Conservation (phyloP, 2,329 filamentous ascomycete species). For the Aspergillus sp. region DNA sequence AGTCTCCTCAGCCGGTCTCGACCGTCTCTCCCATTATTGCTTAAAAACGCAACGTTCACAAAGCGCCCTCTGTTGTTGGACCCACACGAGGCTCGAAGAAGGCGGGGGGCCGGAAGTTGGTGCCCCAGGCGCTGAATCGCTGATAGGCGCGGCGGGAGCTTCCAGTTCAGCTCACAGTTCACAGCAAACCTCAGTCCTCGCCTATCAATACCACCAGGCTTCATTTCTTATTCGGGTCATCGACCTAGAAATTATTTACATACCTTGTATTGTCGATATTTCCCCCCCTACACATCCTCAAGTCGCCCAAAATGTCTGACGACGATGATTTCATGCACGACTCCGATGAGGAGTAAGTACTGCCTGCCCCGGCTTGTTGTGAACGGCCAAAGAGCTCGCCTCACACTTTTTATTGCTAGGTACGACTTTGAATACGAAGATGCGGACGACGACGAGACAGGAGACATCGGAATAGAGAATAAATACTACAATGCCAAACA, state of each 20-base stretch:
- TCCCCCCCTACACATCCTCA: not conserved
- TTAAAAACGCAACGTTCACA: not conserved
- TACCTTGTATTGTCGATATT: not conserved
- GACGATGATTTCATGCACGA: conserved; percentile 94
- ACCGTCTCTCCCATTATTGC: not conserved
- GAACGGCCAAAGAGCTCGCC: not conserved
- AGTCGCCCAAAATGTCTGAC: conserved; percentile 62
- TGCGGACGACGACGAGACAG: conserved; percentile 82
- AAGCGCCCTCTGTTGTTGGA: not conserved
- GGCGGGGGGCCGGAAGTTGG: not conserved
- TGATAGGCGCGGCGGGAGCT: not conserved
- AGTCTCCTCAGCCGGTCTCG: not conserved
- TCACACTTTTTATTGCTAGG: conserved; percentile 45
- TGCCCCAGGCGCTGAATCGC: not conserved
- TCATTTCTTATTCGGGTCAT: not conserved
- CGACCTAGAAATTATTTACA: not conserved
- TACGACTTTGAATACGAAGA: conserved; percentile 98
- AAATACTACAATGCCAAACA: conserved; percentile 99
- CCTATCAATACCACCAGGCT: not conserved
- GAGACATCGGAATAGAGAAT: conserved; percentile 95
- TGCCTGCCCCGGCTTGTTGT: not conserved
- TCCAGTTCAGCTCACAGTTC: not conserved
- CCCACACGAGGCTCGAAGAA: conserved; percentile 4
- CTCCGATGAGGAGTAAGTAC: conserved; percentile 75
- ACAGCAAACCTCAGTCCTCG: not conserved